Evolutionary conservation across 257 asterid genomes (phyloP).

Genomic region (Lithospermum erythrorhizon): DNA sequence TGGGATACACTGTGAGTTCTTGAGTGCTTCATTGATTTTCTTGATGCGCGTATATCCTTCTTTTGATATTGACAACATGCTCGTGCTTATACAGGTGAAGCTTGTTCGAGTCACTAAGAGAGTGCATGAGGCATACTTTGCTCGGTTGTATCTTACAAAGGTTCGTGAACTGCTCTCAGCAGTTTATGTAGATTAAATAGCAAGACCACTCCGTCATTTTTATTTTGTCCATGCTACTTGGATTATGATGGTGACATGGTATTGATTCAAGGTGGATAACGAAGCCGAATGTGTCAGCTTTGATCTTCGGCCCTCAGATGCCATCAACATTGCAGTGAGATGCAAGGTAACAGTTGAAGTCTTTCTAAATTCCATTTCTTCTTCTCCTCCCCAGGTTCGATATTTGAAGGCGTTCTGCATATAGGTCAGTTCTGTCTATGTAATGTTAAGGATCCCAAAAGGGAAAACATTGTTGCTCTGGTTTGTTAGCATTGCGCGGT

Average conservation of each 20-base stretch:
- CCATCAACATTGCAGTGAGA: conserved; percentile 93
- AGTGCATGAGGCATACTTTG: conserved; percentile 62
- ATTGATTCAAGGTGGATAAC: conserved; percentile 48
- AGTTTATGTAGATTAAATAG: neutral
- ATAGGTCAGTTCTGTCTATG: too few relatives aligned
- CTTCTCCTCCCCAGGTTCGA: too few relatives aligned
- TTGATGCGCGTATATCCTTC: neutral
- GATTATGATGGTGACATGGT: conserved; percentile 8
- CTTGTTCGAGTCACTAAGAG: conserved; percentile 65
- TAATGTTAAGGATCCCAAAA: too few relatives aligned
- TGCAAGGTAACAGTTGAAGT: conserved; percentile 54
- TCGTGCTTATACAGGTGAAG: conserved; percentile 36
- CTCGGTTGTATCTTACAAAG: conserved; percentile 53
- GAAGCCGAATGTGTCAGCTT: conserved; percentile 61
- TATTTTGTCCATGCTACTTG: neutral
- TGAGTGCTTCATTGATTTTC: neutral
- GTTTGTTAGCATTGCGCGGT: too few relatives aligned
- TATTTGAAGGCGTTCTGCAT: too few relatives aligned
- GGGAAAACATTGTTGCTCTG: too few relatives aligned
- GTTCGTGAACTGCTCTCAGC: conserved; percentile 9
- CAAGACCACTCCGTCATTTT: neutral
- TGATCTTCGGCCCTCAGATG: conserved; percentile 96
- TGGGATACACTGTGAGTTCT: conserved; percentile 64
- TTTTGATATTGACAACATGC: neutral
- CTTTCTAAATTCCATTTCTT: conserved; percentile 4